These are phyloP conservation scores for Neurospora sp. DNA, from an alignment of 495 filamentous ascomycete species.

Conservation along the genomic window DNA sequence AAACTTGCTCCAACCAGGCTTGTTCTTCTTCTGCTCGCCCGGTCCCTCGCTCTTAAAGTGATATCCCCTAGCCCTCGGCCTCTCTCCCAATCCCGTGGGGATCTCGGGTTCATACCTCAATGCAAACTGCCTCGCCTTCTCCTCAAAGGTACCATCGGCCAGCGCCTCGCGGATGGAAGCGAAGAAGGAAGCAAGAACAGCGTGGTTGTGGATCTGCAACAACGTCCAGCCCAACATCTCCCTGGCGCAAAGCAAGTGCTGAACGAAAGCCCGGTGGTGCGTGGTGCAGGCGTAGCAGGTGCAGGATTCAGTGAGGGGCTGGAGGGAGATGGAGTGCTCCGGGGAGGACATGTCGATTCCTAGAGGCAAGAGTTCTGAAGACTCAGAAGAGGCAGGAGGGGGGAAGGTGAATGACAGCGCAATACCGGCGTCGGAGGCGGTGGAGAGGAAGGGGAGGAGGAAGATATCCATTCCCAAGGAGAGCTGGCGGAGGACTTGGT, in stretches of 20 bases:
- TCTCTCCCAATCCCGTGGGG: conserved; percentile 62
- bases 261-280: conserved; percentile 79
- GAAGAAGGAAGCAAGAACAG: conserved; percentile 66
- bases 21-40: conserved; percentile 58
- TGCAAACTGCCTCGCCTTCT: conserved; percentile 45
- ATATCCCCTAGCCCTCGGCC: conserved; percentile 78
- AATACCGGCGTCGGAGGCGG: conserved; percentile 74
- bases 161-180: conserved; percentile 43
- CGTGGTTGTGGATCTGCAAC: conserved; percentile 82
- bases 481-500: conserved; percentile 63
- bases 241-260: conserved; percentile 76
- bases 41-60: conserved; percentile 63
- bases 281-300: conserved; percentile 72
- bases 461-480: conserved; percentile 71
- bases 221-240: conserved; percentile 97
- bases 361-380: conserved; percentile 34
- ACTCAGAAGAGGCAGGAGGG: conserved; percentile 11
- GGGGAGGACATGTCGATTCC: conserved; percentile 66
- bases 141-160: conserved; percentile 55
- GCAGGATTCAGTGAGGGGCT: conserved; percentile 52
- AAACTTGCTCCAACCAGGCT: conserved; percentile 47
- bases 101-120: conserved; percentile 54
- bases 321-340: conserved; percentile 44
- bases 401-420: conserved; percentile 76
- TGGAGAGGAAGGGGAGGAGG: conserved; percentile 60